These are phyloP conservation scores for Sphagnurus paluster DNA, from an alignment of 1,284 basidiomycete genomes.

Conservation along the genomic window DNA sequence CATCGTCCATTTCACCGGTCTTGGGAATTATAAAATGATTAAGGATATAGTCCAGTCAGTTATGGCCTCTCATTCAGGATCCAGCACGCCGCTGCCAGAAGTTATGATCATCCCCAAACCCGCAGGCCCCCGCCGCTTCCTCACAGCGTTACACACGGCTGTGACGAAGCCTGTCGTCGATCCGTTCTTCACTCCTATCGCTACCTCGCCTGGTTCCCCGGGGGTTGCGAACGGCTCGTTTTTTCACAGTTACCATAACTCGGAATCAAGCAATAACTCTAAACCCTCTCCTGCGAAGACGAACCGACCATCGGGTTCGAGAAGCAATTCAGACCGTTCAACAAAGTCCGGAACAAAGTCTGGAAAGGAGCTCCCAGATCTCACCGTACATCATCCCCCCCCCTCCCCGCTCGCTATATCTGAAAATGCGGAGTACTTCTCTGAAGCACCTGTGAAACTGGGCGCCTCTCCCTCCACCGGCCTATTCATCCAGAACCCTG, in stretches of 20 bases:
- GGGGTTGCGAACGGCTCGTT: conserved; percentile 45
- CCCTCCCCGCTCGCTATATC: conserved; percentile 73
- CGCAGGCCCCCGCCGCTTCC: conserved; percentile 86
- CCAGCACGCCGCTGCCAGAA: conserved; percentile 59
- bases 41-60: conserved; percentile 83
- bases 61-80: conserved; percentile 45
- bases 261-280: conserved; percentile 21
- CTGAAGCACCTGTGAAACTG: conserved; percentile 69
- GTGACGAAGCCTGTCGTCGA: conserved; percentile 83
- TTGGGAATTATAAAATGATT: conserved; percentile 84
- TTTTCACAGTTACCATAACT: conserved; percentile 30
- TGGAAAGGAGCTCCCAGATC: conserved; percentile 42
- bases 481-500: conserved; percentile 88
- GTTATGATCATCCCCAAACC: conserved; percentile 95
- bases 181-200: conserved; percentile 89
- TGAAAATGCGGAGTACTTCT: conserved; percentile 89
- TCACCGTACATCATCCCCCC: conserved; percentile 34
- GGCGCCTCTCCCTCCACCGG: conserved; percentile 83
- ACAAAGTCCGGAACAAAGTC: conserved; percentile 53
- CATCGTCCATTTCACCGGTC: conserved; percentile 88
- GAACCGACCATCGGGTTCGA: conserved; percentile 48
- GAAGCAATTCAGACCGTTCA: conserved; percentile 61
- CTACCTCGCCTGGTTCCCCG: conserved; percentile 84
- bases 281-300: conserved; percentile 39
- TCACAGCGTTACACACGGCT: conserved; percentile 88